phyloP scores from a whole-genome alignment of 2,329 filamentous ascomycete genomes.

The Cordyceps pruinosa region DNA sequence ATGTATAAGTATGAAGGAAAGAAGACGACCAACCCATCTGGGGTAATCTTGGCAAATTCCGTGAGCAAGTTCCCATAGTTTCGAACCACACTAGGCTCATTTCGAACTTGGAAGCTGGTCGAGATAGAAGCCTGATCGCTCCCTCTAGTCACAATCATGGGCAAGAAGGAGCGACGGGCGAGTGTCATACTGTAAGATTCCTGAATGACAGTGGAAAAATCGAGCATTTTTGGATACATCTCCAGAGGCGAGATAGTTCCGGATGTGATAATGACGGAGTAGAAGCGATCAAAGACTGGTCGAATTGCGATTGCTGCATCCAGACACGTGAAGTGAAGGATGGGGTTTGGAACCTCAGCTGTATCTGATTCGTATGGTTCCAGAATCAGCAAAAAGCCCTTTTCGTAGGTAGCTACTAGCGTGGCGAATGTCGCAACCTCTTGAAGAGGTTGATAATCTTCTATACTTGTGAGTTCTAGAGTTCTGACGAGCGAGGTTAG shows the following conservation, averaged over 20 bases:
- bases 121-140: conserved; percentile 91
- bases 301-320: conserved; percentile 98
- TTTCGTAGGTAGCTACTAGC: conserved; percentile 92
- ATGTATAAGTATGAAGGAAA: conserved; percentile 98
- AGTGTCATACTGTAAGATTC: conserved; percentile 98
- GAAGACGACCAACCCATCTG: conserved; percentile 97
- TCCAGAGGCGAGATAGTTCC: conserved; percentile 94
- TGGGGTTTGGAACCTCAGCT: conserved; percentile 89
- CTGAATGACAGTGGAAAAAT: conserved; percentile 85
- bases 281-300: conserved; percentile 94
- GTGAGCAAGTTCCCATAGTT: conserved; percentile 93
- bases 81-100: conserved; percentile 91
- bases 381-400: conserved; percentile 90
- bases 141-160: conserved; percentile 94
- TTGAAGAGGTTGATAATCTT: conserved; percentile 94
- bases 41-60: conserved; percentile 92
- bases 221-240: conserved; percentile 99
- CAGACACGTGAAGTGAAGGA: conserved; percentile 94
- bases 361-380: conserved; percentile 95
- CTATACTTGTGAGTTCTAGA: conserved; percentile 91
- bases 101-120: conserved; percentile 89
- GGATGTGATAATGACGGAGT: conserved; percentile 96
- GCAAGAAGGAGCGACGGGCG: conserved; percentile 87
- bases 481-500: conserved; percentile 91
- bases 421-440: conserved; percentile 98